These are phyloP conservation scores for Mycena maculata DNA, from an alignment of 768 basidiomycete genomes.

Conservation along the genomic window DNA sequence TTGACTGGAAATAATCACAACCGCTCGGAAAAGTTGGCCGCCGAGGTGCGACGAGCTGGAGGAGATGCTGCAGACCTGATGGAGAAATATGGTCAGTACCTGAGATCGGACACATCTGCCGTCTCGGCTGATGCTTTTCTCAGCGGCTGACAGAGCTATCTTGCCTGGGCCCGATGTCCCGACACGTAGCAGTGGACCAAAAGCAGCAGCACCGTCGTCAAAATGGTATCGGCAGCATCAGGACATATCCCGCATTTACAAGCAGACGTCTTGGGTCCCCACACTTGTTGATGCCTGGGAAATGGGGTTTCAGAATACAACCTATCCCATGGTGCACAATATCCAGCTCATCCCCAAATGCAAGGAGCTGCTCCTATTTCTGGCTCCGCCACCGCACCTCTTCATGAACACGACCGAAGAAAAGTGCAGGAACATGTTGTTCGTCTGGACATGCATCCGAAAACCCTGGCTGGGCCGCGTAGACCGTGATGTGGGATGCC, in stretches of 20 bases:
- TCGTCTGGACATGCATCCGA: slow-evolving; percentile 21
- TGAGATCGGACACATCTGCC: no score
- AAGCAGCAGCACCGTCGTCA: neutral
- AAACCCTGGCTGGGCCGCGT: neutral
- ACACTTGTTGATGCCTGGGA: neutral
- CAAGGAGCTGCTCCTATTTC: neutral
- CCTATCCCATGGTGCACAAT: neutral
- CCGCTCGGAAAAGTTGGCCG: neutral
- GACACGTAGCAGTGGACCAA: neutral
- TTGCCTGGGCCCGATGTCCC: neutral
- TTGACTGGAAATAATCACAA: neutral
- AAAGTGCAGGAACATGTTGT: neutral
- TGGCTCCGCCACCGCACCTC: neutral
- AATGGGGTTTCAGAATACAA: neutral
- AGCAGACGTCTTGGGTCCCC: neutral
- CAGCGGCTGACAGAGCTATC: slow-evolving; percentile 1
- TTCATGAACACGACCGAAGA: neutral
- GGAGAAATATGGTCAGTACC: slow-evolving; percentile 14
- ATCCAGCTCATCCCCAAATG: neutral
- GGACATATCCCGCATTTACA: neutral
- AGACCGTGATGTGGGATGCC: neutral
- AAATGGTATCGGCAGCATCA: slow-evolving; percentile 8
- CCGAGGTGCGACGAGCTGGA: neutral
- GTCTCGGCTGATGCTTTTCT: neutral
- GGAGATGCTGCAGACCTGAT: slow-evolving; percentile 1